Percentiles rank a stretch among this genome's conserved stretches.
Conservation (phyloP, 2,329 filamentous ascomycete genomes). For the Stylonectria norvegica region DNA sequence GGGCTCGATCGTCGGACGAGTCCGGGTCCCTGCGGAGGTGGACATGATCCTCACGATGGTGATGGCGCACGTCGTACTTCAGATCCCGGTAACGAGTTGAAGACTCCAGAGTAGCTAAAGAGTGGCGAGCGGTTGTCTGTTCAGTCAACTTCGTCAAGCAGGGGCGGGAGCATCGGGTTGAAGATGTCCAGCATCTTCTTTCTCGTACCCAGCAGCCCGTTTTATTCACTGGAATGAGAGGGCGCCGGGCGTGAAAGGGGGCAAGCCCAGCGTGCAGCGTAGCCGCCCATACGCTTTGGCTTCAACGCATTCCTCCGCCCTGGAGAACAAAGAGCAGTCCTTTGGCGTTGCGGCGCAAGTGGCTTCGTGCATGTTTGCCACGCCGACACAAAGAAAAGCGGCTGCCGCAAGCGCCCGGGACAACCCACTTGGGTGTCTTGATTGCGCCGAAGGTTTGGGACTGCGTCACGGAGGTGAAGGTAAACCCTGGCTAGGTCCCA, state of each 20-base stretch:
- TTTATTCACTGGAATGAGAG: conserved; percentile 21
- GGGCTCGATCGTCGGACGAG: conserved; percentile 21
- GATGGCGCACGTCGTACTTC: not conserved
- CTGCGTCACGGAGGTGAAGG: too few species aligned
- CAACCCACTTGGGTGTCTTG: conserved; percentile 4
- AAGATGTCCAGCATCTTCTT: not conserved
- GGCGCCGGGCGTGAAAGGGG: conserved; percentile 14
- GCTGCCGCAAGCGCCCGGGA: conserved; percentile 12
- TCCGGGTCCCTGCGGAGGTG: conserved; percentile 13
- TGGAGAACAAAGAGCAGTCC: conserved; percentile 13
- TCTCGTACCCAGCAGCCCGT: conserved; percentile 3
- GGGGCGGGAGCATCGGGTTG: conserved; percentile 2
- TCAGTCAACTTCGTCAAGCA: too few species aligned
- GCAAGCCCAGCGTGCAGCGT: conserved; percentile 10
- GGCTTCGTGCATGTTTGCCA: conserved; percentile 21
- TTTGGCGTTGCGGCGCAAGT: conserved; percentile 11
- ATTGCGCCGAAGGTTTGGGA: too few species aligned
- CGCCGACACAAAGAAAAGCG: conserved; percentile 26
- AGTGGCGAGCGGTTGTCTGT: too few species aligned
- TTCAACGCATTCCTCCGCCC: conserved; percentile 6
- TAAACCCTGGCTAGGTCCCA: too few species aligned
- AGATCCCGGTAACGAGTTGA: not conserved
- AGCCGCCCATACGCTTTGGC: conserved; percentile 11
- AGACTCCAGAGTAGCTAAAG: not conserved
- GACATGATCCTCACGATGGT: conserved; percentile 12